These are phyloP conservation scores for Polytrichum formosum DNA, from an alignment of 225 moss, liverwort and hornwort species.

Conservation along the genomic window DNA sequence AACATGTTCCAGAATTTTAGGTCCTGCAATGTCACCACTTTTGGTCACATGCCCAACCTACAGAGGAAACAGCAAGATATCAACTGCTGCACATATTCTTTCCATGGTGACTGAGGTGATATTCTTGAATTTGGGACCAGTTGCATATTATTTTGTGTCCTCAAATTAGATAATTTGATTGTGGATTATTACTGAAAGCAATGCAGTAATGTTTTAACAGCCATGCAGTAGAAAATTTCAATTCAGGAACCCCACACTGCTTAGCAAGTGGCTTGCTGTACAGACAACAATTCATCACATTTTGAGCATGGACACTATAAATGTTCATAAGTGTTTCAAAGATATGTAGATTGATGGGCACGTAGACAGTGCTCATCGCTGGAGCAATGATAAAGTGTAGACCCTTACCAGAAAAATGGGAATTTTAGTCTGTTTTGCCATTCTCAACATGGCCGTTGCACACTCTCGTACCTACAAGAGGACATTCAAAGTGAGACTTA, in stretches of 20 bases:
- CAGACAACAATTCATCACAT: background rate
- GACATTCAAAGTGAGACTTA: background rate
- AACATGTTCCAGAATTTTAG: conserved; percentile 92
- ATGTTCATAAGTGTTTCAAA: too few relatives aligned
- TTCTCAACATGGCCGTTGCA: conserved; percentile 88
- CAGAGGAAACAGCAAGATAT: conserved; percentile 10
- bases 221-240: too few relatives aligned
- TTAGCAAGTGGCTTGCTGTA: background rate
- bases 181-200: too few relatives aligned
- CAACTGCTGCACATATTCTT: background rate
- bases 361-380: background rate
- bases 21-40: conserved; percentile 98
- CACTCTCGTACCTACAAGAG: conserved; percentile 85
- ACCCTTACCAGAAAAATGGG: conserved; percentile 82
- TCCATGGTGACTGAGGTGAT: too few relatives aligned
- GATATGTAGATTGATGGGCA: too few relatives aligned
- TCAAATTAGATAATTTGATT: too few relatives aligned
- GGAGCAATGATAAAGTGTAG: background rate
- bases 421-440: conserved; percentile 85
- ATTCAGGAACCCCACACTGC: too few relatives aligned
- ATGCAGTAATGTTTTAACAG: too few relatives aligned
- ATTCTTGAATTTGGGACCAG: too few relatives aligned
- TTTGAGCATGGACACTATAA: background rate
- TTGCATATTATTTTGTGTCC: too few relatives aligned
- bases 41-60: conserved; percentile 99